phyloP scores from a whole-genome alignment of 2,329 filamentous ascomycete species.

The Shiraia sp. region DNA sequence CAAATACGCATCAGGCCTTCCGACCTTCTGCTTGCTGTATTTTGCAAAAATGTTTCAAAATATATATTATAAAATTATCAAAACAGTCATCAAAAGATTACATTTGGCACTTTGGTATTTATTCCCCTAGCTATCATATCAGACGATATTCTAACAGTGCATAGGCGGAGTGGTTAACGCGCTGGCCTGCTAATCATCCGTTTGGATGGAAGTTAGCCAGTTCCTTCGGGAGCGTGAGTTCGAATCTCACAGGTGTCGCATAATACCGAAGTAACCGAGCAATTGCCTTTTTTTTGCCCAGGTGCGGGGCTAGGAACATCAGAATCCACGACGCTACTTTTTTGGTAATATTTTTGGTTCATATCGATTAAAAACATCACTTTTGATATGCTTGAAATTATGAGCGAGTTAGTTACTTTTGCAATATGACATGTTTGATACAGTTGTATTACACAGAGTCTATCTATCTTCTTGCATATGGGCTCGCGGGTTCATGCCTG shows the following conservation, averaged over 20 bases:
- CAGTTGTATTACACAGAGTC: not conserved
- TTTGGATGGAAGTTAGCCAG: constrained; percentile 22
- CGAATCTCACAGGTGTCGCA: constrained; percentile 35
- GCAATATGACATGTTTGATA: not conserved
- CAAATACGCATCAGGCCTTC: too few relatives aligned
- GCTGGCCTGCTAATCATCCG: constrained; percentile 28
- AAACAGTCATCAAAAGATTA: too few relatives aligned
- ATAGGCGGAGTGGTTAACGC: constrained; percentile 23
- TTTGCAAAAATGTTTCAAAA: too few relatives aligned
- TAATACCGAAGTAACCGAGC: constrained; percentile 6
- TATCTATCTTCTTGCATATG: constrained; percentile 4
- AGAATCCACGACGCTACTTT: not conserved
- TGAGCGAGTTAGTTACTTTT: too few relatives aligned
- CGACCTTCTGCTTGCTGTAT: too few relatives aligned
- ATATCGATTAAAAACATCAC: too few relatives aligned
- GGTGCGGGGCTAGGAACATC: too few relatives aligned
- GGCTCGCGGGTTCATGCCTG: constrained; percentile 70
- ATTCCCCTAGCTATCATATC: too few relatives aligned
- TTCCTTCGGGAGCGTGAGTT: constrained; percentile 38
- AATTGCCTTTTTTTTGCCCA: constrained; percentile 7
- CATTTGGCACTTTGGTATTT: too few relatives aligned
- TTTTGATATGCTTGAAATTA: too few relatives aligned
- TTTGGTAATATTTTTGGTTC: not conserved
- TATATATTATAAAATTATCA: too few relatives aligned
- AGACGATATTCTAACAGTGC: too few relatives aligned